Base-by-base conservation (phyloP, 2,329 filamentous ascomycete species). In the Penicillium sp. region DNA sequence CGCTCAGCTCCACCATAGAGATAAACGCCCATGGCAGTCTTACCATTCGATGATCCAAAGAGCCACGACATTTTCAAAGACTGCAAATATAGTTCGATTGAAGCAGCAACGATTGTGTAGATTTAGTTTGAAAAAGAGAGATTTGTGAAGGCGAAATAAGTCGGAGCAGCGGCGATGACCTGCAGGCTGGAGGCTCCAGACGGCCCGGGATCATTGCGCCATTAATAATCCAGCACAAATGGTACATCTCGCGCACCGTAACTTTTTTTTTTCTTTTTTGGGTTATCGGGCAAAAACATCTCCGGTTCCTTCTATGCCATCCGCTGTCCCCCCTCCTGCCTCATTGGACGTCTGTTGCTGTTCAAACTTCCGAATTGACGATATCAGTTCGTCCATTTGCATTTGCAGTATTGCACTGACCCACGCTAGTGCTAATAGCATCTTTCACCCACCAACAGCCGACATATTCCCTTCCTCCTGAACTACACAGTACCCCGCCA, bases 401-500 rank as follows among this genome's bases (percentile, higher is more conserved):
- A 18, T 18, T 18, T 18, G 18, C 18, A 18, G 18, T 18, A 18
- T 18, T 18, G 18, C 18, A 18, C 18, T 18, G 18, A 18, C 18
- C 3, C 18, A 18, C 18, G 18, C 18, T 18, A 18, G 1, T 18
- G 18, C 18, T 3, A 18, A 18, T 18, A 18, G 18, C 41, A 13
- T 13, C 38, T 24, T 12, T 8, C 29, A 7, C 33, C 11, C 36
- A 6, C 29, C 33, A 9, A 25, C 27, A 39, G n/a, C 25, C 41
- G 29, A 40, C 36, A 25, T 44, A 29, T 45, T 36, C 11, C 18
- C 9, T 41, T 44, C 26, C 56, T 52, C 55, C 58, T 56, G 56
- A 56, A 60, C 35, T 34, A 37, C 32, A 43, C 36, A 56, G 49
- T 66, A 66, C 63, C 62, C 64, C 63, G 65, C 67, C 54, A 83